Evolutionary conservation across 2,329 filamentous ascomycete species (phyloP).

Genomic region (Xylariaceae sp.): DNA sequence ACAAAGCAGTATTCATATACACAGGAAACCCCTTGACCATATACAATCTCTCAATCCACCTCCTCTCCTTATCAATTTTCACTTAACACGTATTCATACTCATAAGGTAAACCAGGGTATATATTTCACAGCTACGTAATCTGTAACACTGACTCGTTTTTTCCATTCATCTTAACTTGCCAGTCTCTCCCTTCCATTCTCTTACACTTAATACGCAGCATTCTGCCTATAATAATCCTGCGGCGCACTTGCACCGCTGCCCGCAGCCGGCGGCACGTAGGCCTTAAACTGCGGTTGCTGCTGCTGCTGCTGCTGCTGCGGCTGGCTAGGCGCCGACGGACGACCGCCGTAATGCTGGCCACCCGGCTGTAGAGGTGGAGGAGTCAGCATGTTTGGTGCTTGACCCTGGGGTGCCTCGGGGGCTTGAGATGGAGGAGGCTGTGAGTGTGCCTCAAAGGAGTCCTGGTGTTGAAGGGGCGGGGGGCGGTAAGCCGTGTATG

Average conservation of each 20-base stretch:
- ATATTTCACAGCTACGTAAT: too few relatives aligned
- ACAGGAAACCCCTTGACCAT: too few relatives aligned
- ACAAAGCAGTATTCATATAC: too few relatives aligned
- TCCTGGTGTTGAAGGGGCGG: conserved; percentile 23
- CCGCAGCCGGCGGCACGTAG: conserved; percentile 47
- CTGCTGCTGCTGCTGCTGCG: conserved; percentile 3
- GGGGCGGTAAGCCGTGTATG: conserved; percentile 36
- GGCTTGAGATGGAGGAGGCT: conserved; percentile 34
- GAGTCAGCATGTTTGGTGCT: conserved; percentile 34
- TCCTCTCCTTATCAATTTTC: too few relatives aligned
- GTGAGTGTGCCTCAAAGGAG: conserved; percentile 30
- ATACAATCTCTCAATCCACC: too few relatives aligned
- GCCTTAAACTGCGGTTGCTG: conserved; percentile 53
- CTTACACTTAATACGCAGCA: conserved; percentile 25
- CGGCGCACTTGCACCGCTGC: conserved; percentile 43
- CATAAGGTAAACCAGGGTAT: too few relatives aligned
- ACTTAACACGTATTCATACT: too few relatives aligned
- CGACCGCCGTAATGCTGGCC: conserved; percentile 46
- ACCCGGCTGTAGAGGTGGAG: conserved; percentile 41
- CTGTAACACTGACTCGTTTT: too few relatives aligned
- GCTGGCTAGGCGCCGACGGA: conserved; percentile 47
- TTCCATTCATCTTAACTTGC: background rate
- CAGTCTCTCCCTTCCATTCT: background rate
- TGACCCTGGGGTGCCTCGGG: conserved; percentile 36
- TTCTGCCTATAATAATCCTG: conserved; percentile 53